Percentiles rank a stretch among this genome's conserved stretches.
Conservation (phyloP, 306 rosid genomes). For the Lathyrus sativus region DNA sequence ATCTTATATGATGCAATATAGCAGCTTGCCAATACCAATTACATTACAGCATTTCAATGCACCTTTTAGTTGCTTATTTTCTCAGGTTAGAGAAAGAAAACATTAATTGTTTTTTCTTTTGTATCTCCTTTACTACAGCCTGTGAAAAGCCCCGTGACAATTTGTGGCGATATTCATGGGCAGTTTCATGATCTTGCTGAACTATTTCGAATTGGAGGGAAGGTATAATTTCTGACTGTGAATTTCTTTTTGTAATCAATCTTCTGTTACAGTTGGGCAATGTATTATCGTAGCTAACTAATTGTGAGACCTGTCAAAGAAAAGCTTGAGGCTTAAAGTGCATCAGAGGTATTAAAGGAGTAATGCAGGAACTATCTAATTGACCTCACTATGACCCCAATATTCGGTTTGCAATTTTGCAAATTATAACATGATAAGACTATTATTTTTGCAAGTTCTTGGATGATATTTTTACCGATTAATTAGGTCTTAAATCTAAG, state of each 20-base stretch:
- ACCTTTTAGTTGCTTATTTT: conserved; percentile 17
- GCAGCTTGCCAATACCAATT: conserved; percentile 17
- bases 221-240: conserved; percentile 66
- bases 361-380: conserved; percentile 41
- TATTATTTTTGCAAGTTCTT: conserved; percentile 24
- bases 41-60: conserved; percentile 2
- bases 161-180: conserved; percentile 99
- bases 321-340: conserved; percentile 46
- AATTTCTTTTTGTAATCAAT: conserved; percentile 40
- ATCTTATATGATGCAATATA: conserved; percentile 16
- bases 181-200: conserved; percentile 99
- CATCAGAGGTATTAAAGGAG: conserved; percentile 40
- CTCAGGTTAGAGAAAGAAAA: conserved; percentile 18
- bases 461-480: conserved; percentile 20
- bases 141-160: conserved; percentile 98
- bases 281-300: conserved; percentile 46
- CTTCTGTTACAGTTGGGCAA: conserved; percentile 46
- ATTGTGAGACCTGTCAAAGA: conserved; percentile 50
- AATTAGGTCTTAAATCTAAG: conserved; percentile 30
- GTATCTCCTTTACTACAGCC: conserved; percentile 65
- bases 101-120: conserved; percentile 33
- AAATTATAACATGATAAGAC: conserved; percentile 27
- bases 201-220: conserved; percentile 97
- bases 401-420: conserved; percentile 31
- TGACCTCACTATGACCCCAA: conserved; percentile 34